phyloP scores from a whole-genome alignment of 2,329 filamentous ascomycete species.

The Xenoacremonium recifei region DNA sequence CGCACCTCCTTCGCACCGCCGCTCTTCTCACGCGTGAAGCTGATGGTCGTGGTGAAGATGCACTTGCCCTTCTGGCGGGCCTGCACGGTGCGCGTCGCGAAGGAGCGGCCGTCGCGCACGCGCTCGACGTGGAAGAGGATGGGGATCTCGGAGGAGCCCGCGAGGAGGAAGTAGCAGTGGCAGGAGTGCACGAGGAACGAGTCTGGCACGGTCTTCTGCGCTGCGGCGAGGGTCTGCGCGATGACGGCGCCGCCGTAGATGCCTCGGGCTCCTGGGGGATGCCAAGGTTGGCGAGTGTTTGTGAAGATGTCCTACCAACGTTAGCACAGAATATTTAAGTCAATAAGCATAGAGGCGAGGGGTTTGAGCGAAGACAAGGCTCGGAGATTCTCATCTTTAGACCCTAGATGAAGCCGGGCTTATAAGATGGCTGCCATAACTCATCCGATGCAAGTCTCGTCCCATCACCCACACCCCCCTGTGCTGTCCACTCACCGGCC shows the following conservation, averaged over 20 bases:
- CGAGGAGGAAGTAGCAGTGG: slow-evolving; percentile 98
- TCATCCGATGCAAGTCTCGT: not conserved
- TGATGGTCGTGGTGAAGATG: slow-evolving; percentile 95
- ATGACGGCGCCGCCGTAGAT: slow-evolving; percentile 94
- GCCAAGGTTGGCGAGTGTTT: slow-evolving; percentile 89
- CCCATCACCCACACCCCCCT: not conserved
- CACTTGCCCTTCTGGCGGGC: slow-evolving; percentile 82
- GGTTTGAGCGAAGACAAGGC: too few species aligned
- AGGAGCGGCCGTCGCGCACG: slow-evolving; percentile 86
- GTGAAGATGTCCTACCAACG: slow-evolving; percentile 78
- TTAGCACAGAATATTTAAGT: too few species aligned
- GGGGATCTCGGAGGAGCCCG: slow-evolving; percentile 79
- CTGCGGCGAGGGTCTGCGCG: slow-evolving; percentile 84
- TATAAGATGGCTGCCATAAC: too few species aligned
- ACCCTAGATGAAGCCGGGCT: too few species aligned
- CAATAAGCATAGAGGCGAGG: too few species aligned
- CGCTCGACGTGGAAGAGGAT: slow-evolving; percentile 94
- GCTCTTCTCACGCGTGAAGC: slow-evolving; percentile 70
- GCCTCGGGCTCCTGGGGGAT: slow-evolving; percentile 85
- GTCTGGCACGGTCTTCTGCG: slow-evolving; percentile 78
- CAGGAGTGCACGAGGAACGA: slow-evolving; percentile 89
- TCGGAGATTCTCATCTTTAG: too few species aligned
- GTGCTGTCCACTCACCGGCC: slow-evolving; percentile 59
- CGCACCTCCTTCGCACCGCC: slow-evolving; percentile 53
- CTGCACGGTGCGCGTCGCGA: slow-evolving; percentile 92